Base-by-base conservation (phyloP, 441 rosid genomes). In the Brassica hybrid region DNA sequence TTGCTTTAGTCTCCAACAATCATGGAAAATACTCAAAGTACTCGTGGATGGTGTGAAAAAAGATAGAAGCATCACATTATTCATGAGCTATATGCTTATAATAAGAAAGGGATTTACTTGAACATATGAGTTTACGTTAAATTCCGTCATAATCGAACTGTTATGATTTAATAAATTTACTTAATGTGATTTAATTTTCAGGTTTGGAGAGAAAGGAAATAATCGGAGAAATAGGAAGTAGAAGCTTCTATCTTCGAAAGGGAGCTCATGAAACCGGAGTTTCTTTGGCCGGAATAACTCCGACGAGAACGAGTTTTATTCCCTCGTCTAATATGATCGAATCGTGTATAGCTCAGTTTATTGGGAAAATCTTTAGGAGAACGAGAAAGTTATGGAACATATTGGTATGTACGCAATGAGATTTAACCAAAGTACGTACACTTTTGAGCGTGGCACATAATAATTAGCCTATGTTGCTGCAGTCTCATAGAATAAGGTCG, bases 241-340 rank as follows among this genome's bases (percentile, higher is more conserved):
- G 97, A 73, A 94, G 85, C 83, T 94, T 92, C 86, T 91, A 84
- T 56, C 84, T 94, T 18, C 83, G 99, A 76, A 85, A 84, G 78
- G 81, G 79, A 48, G 86, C 27, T 80, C 50, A 62, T 61, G 76
- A 48, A 45, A 36, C 38, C 23, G 63, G 32, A 70, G 76, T 32
- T 16, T 45, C 73, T 2, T 68, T 34, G 7, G 1, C 84, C 6
- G 81, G 73, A 62, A 64, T 67, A 19, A 14, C 41, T 67, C 71
- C 79, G 25, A 63, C 11, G 50, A 63, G 59, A 45, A 62, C 80
- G 0, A 64, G 12, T 9, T 63, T 76, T 82, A 27, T 65, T 30
- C 80, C 87, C 5, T 78, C 79, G 12, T 84, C 87, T 3, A 6
- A 75, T 67, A 77, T 18, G 83, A 72, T 89, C 7, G 63, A 84